Conservation (phyloP, 2,329 filamentous ascomycete species). For the Intubia oerlemansii region DNA sequence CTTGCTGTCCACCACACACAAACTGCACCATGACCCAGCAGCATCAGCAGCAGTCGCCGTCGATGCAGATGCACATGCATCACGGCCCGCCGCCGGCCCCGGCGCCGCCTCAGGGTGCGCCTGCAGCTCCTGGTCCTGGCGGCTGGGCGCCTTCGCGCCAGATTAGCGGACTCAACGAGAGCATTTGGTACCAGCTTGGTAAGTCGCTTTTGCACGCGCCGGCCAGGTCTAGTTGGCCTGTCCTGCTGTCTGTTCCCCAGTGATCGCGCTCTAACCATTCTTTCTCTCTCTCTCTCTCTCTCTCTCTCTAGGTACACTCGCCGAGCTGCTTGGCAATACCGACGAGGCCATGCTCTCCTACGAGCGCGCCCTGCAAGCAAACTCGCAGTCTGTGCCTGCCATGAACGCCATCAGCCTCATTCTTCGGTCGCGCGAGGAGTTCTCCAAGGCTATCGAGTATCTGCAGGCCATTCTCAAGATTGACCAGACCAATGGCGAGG, state of each 20-base stretch:
- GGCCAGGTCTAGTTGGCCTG: no score
- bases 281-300: no score
- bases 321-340: constrained; percentile 69
- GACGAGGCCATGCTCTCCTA: constrained; percentile 83
- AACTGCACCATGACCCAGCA: no score
- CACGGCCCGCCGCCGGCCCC: constrained; percentile 38
- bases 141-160: constrained; percentile 47
- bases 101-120: constrained; percentile 20
- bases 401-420: constrained; percentile 92
- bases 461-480: constrained; percentile 79
- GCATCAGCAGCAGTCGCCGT: constrained; percentile 63
- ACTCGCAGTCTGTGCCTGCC: constrained; percentile 69
- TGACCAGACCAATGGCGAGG: constrained; percentile 75
- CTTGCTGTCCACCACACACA: no score
- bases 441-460: constrained; percentile 84
- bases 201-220: no score
- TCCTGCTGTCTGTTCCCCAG: no score
- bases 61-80: constrained; percentile 49
- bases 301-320: constrained; percentile 69
- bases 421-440: constrained; percentile 77
- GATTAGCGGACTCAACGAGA: constrained; percentile 61
- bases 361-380: constrained; percentile 72
- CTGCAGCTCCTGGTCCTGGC: constrained; percentile 15
- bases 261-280: no score
- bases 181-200: constrained; percentile 87